Evolutionary conservation across 1,284 basidiomycete genomes (phyloP).

Genomic region (Sporisorium scitamineum): DNA sequence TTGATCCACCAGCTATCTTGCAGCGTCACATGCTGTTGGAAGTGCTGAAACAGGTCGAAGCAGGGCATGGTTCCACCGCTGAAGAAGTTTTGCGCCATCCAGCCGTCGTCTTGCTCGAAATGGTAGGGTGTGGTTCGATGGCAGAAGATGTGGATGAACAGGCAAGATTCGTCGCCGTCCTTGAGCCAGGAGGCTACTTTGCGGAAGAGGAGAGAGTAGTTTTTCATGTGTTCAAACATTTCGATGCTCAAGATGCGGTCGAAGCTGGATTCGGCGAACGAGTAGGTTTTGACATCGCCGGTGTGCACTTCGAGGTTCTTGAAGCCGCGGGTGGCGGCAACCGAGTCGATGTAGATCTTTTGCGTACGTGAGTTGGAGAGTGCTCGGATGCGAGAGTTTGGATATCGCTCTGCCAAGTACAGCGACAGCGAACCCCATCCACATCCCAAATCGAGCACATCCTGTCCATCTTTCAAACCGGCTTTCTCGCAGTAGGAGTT

Average conservation of each 20-base stretch:
- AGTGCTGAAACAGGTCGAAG: slow-evolving; percentile 78
- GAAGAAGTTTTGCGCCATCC: slow-evolving; percentile 79
- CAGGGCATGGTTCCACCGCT: slow-evolving; percentile 73
- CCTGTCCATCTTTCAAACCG: slow-evolving; percentile 76
- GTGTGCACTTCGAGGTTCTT: slow-evolving; percentile 77
- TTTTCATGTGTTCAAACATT: slow-evolving; percentile 80
- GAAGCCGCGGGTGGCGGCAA: slow-evolving; percentile 74
- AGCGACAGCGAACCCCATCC: slow-evolving; percentile 82
- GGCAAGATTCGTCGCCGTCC: slow-evolving; percentile 71
- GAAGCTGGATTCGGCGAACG: slow-evolving; percentile 75
- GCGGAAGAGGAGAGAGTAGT: slow-evolving; percentile 76
- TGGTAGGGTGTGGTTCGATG: slow-evolving; percentile 76
- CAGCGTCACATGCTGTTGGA: slow-evolving; percentile 77
- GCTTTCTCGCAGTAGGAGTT: slow-evolving; percentile 80
- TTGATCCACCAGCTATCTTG: slow-evolving; percentile 73
- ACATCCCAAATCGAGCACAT: slow-evolving; percentile 80
- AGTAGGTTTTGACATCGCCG: slow-evolving; percentile 78
- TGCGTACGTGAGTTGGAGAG: slow-evolving; percentile 81
- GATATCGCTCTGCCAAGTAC: slow-evolving; percentile 81
- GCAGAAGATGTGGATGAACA: slow-evolving; percentile 84
- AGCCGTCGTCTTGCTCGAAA: slow-evolving; percentile 81
- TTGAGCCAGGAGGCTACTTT: slow-evolving; percentile 80
- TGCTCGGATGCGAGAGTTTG: slow-evolving; percentile 76
- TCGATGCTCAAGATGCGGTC: slow-evolving; percentile 82
- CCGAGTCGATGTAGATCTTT: slow-evolving; percentile 77